Base-by-base conservation (phyloP, 805 yeast genomes). In the Brettanomyces bruxellensis region DNA sequence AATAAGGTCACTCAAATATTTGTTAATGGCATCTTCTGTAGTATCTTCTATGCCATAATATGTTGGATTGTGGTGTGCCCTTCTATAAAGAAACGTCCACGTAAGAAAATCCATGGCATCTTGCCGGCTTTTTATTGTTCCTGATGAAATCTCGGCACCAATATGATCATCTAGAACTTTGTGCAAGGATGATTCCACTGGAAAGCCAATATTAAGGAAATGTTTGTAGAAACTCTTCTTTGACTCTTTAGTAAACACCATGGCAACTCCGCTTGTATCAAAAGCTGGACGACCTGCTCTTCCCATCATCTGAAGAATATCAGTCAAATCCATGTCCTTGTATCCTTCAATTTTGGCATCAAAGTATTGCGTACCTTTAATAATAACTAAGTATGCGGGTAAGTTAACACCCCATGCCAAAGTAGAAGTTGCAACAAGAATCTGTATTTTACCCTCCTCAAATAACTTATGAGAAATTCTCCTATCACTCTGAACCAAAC, bases 391-490 rank as follows among this genome's bases (percentile, higher is more conserved):
- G 64, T 83, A 84, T 0, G 93, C 91, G 1, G 91, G 91, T 51
- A 85, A 69, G 55, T 84, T 85, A 41, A 85, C 91, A 63, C 91
- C 91, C 91, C 91, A 85, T 0, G 93, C 91, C 51, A 85, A 71
- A 1, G 91, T 85, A n/a, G 88, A 81, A 0, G 93, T 84, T 1
- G 91, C 90, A 36, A 85, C 71, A 50, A 84, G 70, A 40, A 84
- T 75, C 63, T 85, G 93, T 43, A 84, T 75, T 59, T 81, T 83
- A 40, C 64, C 80, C n/a, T 70, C 64, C 47, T 83, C 87, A 62
- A 84, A 84, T 36, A 84, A 63, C 54, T 79, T 78, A 56, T 84
- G 91, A 4, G 86, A 75, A 13, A 84, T 72, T 51, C 76, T 76
- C 48, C 93, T 71, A 59, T 84, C 93, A 18, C 78, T 68, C 51